These are phyloP conservation scores for Exserohilum rostratum DNA, from an alignment of 2,329 filamentous ascomycete genomes.

Conservation along the genomic window DNA sequence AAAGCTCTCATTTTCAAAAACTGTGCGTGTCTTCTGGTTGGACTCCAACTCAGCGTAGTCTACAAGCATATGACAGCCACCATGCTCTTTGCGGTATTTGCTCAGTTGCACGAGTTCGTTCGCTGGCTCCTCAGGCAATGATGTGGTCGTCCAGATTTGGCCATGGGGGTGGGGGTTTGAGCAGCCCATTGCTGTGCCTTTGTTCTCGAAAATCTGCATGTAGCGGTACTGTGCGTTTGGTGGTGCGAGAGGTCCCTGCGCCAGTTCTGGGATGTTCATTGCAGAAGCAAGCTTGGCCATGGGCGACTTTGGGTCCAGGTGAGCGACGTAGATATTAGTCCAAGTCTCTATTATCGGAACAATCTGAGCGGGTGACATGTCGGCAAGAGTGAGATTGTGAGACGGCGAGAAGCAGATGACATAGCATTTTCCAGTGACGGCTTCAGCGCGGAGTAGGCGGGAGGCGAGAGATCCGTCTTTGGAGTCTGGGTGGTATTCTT, in stretches of 20 bases:
- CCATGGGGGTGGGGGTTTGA: slow-evolving; percentile 98
- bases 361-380: slow-evolving; percentile 79
- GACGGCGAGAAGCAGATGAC: slow-evolving; percentile 92
- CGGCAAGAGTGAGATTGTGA: slow-evolving; percentile 90
- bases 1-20: slow-evolving; percentile 86
- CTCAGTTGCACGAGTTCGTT: slow-evolving; percentile 79
- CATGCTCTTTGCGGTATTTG: slow-evolving; percentile 76
- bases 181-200: slow-evolving; percentile 96
- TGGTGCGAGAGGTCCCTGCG: slow-evolving; percentile 52
- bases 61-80: slow-evolving; percentile 75
- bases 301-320: slow-evolving; percentile 75
- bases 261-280: slow-evolving; percentile 55
- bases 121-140: slow-evolving; percentile 84
- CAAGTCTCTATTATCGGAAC: slow-evolving; percentile 85
- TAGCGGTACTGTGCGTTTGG: slow-evolving; percentile 84
- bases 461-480: slow-evolving; percentile 66
- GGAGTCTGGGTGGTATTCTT: slow-evolving; percentile 69
- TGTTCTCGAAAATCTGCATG: slow-evolving; percentile 99
- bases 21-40: slow-evolving; percentile 80
- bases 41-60: slow-evolving; percentile 88
- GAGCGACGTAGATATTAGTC: slow-evolving; percentile 85
- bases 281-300: slow-evolving; percentile 58
- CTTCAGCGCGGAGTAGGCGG: slow-evolving; percentile 78
- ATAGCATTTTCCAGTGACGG: slow-evolving; percentile 94
- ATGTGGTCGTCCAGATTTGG: slow-evolving; percentile 93